Evolutionary conservation across 257 asterid species (phyloP).

Genomic region (Leptodermis oblonga): DNA sequence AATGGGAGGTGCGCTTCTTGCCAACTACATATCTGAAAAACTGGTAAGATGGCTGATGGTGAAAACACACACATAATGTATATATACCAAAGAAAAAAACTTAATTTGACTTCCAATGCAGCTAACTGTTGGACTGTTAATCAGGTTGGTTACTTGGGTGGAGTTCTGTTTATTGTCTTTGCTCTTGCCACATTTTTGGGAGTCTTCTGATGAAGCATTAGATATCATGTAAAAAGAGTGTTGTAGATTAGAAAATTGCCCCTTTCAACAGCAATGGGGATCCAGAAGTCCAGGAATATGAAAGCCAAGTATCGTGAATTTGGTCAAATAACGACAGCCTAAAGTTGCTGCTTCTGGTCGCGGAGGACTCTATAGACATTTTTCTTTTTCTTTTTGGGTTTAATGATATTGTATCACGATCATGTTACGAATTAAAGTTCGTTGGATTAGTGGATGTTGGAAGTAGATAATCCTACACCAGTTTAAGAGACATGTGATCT

Average conservation of each 20-base stretch:
- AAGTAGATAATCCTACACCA: neutral
- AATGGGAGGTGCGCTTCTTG: slow-evolving; percentile 92
- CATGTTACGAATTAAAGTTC: neutral
- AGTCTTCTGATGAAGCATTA: slow-evolving; percentile 47
- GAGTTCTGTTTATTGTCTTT: slow-evolving; percentile 66
- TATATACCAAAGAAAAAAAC: neutral
- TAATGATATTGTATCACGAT: neutral
- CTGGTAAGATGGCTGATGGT: slow-evolving; percentile 43
- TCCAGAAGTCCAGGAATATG: neutral
- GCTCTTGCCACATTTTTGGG: slow-evolving; percentile 89
- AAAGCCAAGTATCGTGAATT: neutral
- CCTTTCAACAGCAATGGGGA: slow-evolving; percentile 2
- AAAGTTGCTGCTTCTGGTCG: neutral
- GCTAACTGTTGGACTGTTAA: slow-evolving; percentile 14
- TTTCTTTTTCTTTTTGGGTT: neutral
- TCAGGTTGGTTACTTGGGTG: slow-evolving; percentile 96
- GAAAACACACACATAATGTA: neutral
- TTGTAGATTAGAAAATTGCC: neutral
- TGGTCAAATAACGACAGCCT: too few relatives aligned
- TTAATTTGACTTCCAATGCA: slow-evolving; percentile 10
- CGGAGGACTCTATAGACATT: neutral
- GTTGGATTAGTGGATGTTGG: neutral
- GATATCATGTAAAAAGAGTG: neutral
- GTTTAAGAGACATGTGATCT: neutral
- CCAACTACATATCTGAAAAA: slow-evolving; percentile 88